Evolutionary conservation across 352 stramenopile genomes (phyloP), one percentile per base, ranked within the genome.

Genomic region (Phytophthora melonis): DNA sequence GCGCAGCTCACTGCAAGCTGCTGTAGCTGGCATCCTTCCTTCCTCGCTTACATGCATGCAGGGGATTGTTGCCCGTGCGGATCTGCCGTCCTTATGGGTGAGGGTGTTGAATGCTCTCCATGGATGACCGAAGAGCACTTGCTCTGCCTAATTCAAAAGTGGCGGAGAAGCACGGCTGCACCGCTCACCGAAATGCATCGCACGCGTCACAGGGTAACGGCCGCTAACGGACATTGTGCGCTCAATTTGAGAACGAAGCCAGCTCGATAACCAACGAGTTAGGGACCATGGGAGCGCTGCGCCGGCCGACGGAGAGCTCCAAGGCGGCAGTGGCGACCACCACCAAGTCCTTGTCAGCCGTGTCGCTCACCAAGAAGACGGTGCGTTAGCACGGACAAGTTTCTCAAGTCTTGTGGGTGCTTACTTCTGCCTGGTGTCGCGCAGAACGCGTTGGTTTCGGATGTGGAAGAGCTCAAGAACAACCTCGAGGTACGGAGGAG

Each of bases 301-400:
- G 82, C 6, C 68, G 82, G 25, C 64, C 82, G 4, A 87, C 84
- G 0, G 74, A 82, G 71, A 80, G 76, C 70, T 87, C 82, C 50
- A 92, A 85, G 58, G 71, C 74, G 36, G 66, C 82, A 21, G 79
- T 81, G 27, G 74, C 70, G 1, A 72, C 72, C 5, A 88, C 85
- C 23, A 75, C 83, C 66, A 90, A 89, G 72, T 84, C 84, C 9
- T 66, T 92, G 11, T 89, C 82, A 1, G 72, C 81, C 3, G 79
- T 84, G 60, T 84, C 84, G 6, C 66, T 92, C 5, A 90, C 82
- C 9, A 90, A 90, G 62, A 89, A 88, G 56, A 89, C 82, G 23
- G 82, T 89, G 34, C 6, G 75, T 67, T 36, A 19, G 16, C 10
- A 41, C 58, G 53, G 8, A 5, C 21, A 3, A 39, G 18, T 13